A percentile compares a stretch with the other conserved stretches of the same genome.
Conservation (phyloP, 176 grass and related monocot genomes). For the Eremochloa ophiuroides region DNA sequence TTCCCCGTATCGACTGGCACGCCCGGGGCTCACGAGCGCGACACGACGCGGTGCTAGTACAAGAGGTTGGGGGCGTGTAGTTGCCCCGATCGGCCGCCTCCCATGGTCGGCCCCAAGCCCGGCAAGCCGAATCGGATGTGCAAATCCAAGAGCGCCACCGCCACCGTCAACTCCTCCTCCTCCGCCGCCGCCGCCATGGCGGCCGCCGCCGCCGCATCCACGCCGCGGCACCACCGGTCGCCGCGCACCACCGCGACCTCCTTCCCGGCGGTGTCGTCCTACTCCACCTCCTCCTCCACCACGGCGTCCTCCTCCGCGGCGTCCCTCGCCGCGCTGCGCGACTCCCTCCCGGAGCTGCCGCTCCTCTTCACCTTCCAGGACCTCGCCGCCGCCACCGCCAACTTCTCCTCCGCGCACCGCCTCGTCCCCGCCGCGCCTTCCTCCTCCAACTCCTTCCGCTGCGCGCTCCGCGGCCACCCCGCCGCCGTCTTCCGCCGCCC, state of each 20-base stretch:
- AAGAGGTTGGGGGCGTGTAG: background rate
- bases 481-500: slow-evolving; percentile 72
- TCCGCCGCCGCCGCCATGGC: slow-evolving; percentile 10
- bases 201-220: slow-evolving; percentile 1
- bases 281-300: slow-evolving; percentile 24
- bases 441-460: slow-evolving; percentile 50
- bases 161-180: slow-evolving; percentile 25
- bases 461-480: slow-evolving; percentile 57
- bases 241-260: background rate
- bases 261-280: background rate
- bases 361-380: slow-evolving; percentile 60
- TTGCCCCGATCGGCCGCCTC: background rate
- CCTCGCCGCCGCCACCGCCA: slow-evolving; percentile 61
- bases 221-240: slow-evolving; percentile 19
- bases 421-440: slow-evolving; percentile 8
- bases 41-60: background rate
- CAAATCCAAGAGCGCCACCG: slow-evolving; percentile 55
- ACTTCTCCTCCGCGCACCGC: slow-evolving; percentile 59
- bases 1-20: background rate
- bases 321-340: slow-evolving; percentile 51
- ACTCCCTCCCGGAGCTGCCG: slow-evolving; percentile 51
- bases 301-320: slow-evolving; percentile 36
- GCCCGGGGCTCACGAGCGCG: background rate
- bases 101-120: slow-evolving; percentile 22
- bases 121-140: slow-evolving; percentile 48